These are phyloP conservation scores for Hypoxylon sp. DNA, from an alignment of 2,329 filamentous ascomycete genomes.

Conservation along the genomic window DNA sequence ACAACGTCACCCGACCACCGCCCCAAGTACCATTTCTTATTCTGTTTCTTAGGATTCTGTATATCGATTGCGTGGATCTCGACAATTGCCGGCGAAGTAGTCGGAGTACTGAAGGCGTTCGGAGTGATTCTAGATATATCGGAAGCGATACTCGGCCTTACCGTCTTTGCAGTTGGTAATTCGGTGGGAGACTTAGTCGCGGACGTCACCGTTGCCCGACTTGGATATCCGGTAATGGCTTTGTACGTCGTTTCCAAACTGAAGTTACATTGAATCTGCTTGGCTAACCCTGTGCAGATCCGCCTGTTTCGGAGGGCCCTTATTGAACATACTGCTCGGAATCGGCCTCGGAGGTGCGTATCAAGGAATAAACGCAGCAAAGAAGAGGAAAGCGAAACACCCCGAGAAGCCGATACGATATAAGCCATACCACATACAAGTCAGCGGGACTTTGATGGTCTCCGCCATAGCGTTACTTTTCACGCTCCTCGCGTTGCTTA, in stretches of 20 bases:
- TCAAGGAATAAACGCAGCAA: constrained; percentile 81
- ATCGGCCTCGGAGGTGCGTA: constrained; percentile 92
- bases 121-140: constrained; percentile 93
- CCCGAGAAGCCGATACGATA: constrained; percentile 74
- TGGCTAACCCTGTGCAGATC: constrained; percentile 62
- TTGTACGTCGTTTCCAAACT: constrained; percentile 61
- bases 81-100: constrained; percentile 94
- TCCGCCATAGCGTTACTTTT: constrained; percentile 85
- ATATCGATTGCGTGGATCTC: constrained; percentile 97
- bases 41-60: constrained; percentile 90
- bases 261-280: neutral
- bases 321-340: constrained; percentile 96
- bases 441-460: constrained; percentile 87
- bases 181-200: constrained; percentile 94
- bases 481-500: constrained; percentile 81
- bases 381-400: constrained; percentile 74
- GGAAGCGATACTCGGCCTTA: constrained; percentile 93
- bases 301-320: constrained; percentile 97
- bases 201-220: constrained; percentile 90
- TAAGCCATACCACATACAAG: constrained; percentile 83
- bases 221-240: constrained; percentile 98
- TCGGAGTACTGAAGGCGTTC: constrained; percentile 91
- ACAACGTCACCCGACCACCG: constrained; percentile 76
- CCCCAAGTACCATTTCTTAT: constrained; percentile 78
- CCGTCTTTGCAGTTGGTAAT: constrained; percentile 96